Evolutionary conservation across 2,329 filamentous ascomycete genomes (phyloP), one percentile per base, ranked within the genome.

Genomic region (Mycosphaerella sp.): DNA sequence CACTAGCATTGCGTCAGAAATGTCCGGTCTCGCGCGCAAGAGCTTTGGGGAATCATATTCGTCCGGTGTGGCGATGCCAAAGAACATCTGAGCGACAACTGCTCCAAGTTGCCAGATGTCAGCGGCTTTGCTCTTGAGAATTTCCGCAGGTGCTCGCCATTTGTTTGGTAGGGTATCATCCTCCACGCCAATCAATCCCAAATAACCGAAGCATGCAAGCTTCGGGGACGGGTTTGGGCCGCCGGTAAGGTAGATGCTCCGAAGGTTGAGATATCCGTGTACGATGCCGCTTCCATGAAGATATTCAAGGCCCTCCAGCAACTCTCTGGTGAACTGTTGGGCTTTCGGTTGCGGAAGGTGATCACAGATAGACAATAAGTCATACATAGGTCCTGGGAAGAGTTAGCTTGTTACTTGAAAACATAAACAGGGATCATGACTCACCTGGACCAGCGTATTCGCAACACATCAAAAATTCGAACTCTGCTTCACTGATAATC

Each of bases 101-200:
- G 96, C 82, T 4, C 93, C 93, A 64, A 98, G 83, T 61, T 96
- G 88, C 93, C 93, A 98, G 7, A 97, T 82, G 68, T 97, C 93
- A 0, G 89, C 89, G 69, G 95, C 85, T 69, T 86, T 55, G 6
- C 43, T 34, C 11, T 62, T 43, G 23, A 52, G 57, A 5, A 50
- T 31, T 1, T 39, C 42, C 1, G 56, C 48, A 4, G 58, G 51
- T 10, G 50, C 53, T 6, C 51, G 50, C 66, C 66, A 69, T 14
- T 59, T 60, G 14, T 36, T n/a, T 3, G 59, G 51, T 12, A 61
- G 7, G 11, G 43, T 53, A 6, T 55, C 39, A 7, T 62, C 49
- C 4, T 49, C 34, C 1, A 89, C 36, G 8, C 42, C 81, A 36
- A 92, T 72, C 56, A 85, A 80, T 56, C 80, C 76, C 63, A 90